phyloP scores from a whole-genome alignment of 257 asterid genomes.

The Solanum arcanum region DNA sequence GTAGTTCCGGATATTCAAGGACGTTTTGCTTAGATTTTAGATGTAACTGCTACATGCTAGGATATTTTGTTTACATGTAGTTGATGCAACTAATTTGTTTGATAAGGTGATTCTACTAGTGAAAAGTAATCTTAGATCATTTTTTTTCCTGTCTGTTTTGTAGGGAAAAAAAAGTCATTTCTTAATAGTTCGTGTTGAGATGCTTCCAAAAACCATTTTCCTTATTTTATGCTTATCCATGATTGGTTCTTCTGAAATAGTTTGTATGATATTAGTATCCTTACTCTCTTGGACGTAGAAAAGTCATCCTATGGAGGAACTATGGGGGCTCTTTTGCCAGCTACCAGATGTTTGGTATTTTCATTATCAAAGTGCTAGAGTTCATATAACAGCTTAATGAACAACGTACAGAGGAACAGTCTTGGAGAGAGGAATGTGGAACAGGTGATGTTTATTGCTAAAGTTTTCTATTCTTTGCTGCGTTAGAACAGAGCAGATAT shows the following conservation, averaged over 20 bases:
- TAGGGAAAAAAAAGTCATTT: not conserved
- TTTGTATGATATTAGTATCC: not conserved
- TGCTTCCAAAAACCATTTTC: not conserved
- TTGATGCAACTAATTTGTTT: not conserved
- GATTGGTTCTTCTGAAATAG: not conserved
- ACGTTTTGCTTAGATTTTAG: not conserved
- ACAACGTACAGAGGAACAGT: conserved; percentile 26
- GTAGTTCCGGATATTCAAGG: not conserved
- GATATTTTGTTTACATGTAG: not conserved
- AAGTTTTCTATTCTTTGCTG: not conserved
- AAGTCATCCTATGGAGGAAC: not conserved
- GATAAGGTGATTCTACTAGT: not conserved
- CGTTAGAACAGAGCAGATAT: not conserved
- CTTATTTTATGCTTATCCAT: not conserved
- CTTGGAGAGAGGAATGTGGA: conserved; percentile 42
- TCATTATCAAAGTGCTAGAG: conserved; percentile 8
- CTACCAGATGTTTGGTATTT: conserved; percentile 9
- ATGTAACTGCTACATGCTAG: not conserved
- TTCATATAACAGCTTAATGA: conserved; percentile 40
- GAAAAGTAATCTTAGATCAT: not conserved
- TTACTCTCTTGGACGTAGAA: not conserved
- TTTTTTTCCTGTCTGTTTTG: not conserved
- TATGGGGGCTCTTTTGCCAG: not conserved
- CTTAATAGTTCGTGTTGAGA: not conserved
- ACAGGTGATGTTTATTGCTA: conserved; percentile 30